These are phyloP conservation scores for Microstegium vimineum DNA, from an alignment of 176 grass and related monocot species.

Conservation along the genomic window DNA sequence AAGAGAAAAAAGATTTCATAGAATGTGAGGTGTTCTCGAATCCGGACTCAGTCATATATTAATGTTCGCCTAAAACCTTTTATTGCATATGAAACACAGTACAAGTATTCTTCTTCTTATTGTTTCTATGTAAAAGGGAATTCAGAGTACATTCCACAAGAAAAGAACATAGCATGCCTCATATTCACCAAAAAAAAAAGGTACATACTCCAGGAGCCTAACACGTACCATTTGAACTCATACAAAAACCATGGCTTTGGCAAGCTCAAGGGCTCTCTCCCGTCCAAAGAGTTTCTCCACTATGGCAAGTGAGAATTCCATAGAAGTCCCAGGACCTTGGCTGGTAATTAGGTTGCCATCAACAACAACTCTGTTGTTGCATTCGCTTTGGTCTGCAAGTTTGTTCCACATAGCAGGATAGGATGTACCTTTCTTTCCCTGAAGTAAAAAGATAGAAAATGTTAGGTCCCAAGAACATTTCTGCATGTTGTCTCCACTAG, in stretches of 20 bases:
- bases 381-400: slow-evolving; percentile 60
- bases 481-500: not conserved
- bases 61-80: not conserved
- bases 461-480: not conserved
- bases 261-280: slow-evolving; percentile 50
- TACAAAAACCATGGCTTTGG: slow-evolving; percentile 51
- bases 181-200: slow-evolving; percentile 32
- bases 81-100: slow-evolving; percentile 16
- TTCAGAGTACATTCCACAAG: not conserved
- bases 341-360: slow-evolving; percentile 80
- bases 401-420: slow-evolving; percentile 70
- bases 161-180: not conserved
- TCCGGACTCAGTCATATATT: not conserved
- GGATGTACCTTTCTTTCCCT: slow-evolving; percentile 79
- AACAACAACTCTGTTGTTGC: slow-evolving; percentile 56
- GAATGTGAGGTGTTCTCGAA: too few species aligned
- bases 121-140: not conserved
- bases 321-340: slow-evolving; percentile 65
- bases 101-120: not conserved
- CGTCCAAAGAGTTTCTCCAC: slow-evolving; percentile 66
- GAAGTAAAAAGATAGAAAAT: not conserved
- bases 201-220: not conserved
- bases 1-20: not conserved
- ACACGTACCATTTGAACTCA: not conserved
- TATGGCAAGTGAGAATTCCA: slow-evolving; percentile 58